phyloP scores from a whole-genome alignment of 768 basidiomycete genomes.

The Gloeophyllum trabeum region DNA sequence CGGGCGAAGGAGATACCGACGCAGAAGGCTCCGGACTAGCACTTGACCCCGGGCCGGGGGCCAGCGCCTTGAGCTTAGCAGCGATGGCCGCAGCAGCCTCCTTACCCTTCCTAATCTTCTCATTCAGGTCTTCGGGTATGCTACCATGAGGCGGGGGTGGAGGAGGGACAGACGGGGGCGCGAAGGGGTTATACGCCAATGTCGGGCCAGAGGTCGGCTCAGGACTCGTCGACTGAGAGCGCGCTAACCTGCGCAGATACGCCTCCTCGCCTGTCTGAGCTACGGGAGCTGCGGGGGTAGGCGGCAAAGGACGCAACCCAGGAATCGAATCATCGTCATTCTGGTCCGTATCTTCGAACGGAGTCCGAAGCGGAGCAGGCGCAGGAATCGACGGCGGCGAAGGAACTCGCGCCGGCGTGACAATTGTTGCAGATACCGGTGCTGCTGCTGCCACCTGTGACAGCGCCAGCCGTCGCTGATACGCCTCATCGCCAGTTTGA shows the following conservation, averaged over 20 bases:
- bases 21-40: too few species aligned
- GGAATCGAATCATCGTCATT: constrained; percentile 16
- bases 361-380: background rate
- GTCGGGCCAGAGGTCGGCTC: constrained; percentile 30
- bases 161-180: constrained; percentile 48
- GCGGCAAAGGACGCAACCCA: constrained; percentile 6
- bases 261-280: constrained; percentile 57
- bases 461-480: constrained; percentile 13
- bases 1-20: constrained; percentile 17
- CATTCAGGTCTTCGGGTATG: constrained; percentile 38
- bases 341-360: background rate
- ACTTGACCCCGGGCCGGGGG: constrained; percentile 17
- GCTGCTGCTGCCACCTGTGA: constrained; percentile 4
- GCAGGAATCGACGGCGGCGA: constrained; percentile 13
- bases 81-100: constrained; percentile 79
- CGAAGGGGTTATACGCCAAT: constrained; percentile 61
- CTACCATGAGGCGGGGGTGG: constrained; percentile 35
- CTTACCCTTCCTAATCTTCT: constrained; percentile 34
- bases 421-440: too few species aligned
- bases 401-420: constrained; percentile 1
- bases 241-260: constrained; percentile 48
- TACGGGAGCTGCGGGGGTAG: constrained; percentile 5
- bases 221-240: constrained; percentile 30
- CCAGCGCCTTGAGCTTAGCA: constrained; percentile 56
- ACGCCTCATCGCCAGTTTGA: constrained; percentile 17